Base-by-base conservation (phyloP, 345 rosid genomes). In the Clausena lansium region DNA sequence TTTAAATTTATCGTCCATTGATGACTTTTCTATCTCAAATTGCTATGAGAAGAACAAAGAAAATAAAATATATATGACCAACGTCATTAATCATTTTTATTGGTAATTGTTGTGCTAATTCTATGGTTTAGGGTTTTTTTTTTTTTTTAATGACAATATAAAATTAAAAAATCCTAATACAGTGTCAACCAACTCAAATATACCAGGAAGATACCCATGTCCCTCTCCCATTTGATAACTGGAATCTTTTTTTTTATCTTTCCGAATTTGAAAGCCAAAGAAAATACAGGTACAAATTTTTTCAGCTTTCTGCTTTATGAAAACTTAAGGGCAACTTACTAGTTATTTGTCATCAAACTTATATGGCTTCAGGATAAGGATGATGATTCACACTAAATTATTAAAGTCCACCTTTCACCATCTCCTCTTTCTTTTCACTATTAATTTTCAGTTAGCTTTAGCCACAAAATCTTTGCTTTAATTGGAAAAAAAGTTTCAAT, bases 301-400 rank as follows among this genome's bases (percentile, higher is more conserved):
- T 68, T n/a, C n/a, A 41, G 59, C 59, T 47, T 45, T 50, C 17
- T 52, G 38, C 38, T 47, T 70, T 9, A 9, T 9, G 36, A 20
- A 70, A 70, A 50, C 20, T 25, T 14, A 45, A n/a, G 50, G 50
- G 50, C 5, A 45, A 45, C 50, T 25, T 15, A 19, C 30, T 52
- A 28, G 28, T 52, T 52, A 15, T 5, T 30, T 70, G n/a, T 70
- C 33, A 41, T 30, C 28, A 9, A 19, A 41, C 22, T 41, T 14
- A 30, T 24, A 6, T 4, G 50, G 45, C 71, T 45, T 39, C 1
- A 20, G 41, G 61, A 70, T 70, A 70, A 52, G 74, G 62, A 70
- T 70, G 61, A 32, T 20, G 74, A 52, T 52, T 70, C 74, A n/a
- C n/a, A 52, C 39, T 70, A 70, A 35, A 65, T 35, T 65, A 35